A percentile compares a stretch with the other conserved stretches of the same genome.
Conservation (phyloP, 1,284 basidiomycete species). For the Neolentinus lepideus region DNA sequence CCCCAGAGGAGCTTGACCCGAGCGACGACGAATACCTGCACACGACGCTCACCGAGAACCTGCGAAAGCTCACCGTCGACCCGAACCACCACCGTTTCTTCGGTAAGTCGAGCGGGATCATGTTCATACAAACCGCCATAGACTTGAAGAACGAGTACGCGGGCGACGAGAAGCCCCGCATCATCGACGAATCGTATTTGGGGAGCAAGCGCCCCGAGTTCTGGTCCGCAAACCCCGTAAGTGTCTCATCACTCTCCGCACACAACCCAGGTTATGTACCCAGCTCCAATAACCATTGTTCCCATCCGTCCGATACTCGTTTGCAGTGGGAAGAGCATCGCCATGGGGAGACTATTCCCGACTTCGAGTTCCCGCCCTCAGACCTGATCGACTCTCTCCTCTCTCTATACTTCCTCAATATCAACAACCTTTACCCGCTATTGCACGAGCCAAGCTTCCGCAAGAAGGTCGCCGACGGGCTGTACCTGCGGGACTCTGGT, state of each 20-base stretch:
- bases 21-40: slow-evolving; percentile 28
- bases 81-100: slow-evolving; percentile 47
- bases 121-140: slow-evolving; percentile 58
- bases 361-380: neutral
- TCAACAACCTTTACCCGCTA: slow-evolving; percentile 31
- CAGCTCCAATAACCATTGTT: no score
- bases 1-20: slow-evolving; percentile 28
- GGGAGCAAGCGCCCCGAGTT: slow-evolving; percentile 14
- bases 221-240: slow-evolving; percentile 19
- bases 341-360: neutral
- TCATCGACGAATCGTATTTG: slow-evolving; percentile 11
- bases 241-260: neutral
- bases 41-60: slow-evolving; percentile 18
- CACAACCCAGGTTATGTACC: no score
- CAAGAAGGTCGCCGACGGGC: slow-evolving; percentile 25
- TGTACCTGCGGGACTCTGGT: slow-evolving; percentile 27
- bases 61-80: slow-evolving; percentile 27
- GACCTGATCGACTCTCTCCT: slow-evolving; percentile 22
- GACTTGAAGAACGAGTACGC: slow-evolving; percentile 56
- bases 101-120: slow-evolving; percentile 65
- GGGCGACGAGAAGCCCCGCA: slow-evolving; percentile 14
- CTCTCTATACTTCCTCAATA: slow-evolving; percentile 34
- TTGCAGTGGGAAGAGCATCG: neutral
- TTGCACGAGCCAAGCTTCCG: slow-evolving; percentile 39
- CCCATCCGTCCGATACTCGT: neutral